A percentile compares a stretch with the other conserved stretches of the same genome.
Conservation (phyloP, 495 filamentous ascomycete genomes). For the Achaetomiella virescens region DNA sequence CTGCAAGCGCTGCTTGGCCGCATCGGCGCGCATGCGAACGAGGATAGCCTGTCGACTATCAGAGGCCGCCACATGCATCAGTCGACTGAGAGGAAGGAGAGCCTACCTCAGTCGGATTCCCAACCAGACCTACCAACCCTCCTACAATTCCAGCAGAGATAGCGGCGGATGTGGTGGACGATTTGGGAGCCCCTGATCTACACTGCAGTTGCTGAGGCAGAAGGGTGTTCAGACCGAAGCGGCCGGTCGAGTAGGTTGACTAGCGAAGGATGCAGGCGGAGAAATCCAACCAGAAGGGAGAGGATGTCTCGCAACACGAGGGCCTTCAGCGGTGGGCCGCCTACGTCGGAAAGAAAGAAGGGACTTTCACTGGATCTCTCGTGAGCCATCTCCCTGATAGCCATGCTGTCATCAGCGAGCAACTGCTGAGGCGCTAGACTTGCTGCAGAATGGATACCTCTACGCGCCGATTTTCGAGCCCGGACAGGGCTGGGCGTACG, state of each 20-base stretch:
- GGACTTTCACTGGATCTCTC: too few relatives aligned
- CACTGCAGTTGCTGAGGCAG: conserved; percentile 25
- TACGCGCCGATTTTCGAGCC: too few relatives aligned
- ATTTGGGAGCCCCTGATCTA: conserved; percentile 14
- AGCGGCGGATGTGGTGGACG: conserved; percentile 26
- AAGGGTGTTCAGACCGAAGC: conserved; percentile 33
- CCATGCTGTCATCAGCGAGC: too few relatives aligned
- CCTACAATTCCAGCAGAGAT: conserved; percentile 46
- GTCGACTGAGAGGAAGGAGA: not conserved
- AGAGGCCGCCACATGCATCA: not conserved
- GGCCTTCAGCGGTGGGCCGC: too few relatives aligned
- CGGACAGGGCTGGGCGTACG: too few relatives aligned
- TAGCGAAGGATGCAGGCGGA: conserved; percentile 37
- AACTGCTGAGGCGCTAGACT: too few relatives aligned
- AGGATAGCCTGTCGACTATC: conserved; percentile 40
- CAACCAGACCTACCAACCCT: conserved; percentile 68
- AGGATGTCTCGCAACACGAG: too few relatives aligned
- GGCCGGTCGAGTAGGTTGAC: conserved; percentile 36
- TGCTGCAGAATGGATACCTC: too few relatives aligned
- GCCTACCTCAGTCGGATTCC: conserved; percentile 65
- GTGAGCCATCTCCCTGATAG: too few relatives aligned
- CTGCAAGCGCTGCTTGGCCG: conserved; percentile 54
- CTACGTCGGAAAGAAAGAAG: too few relatives aligned
- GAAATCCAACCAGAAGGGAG: conserved; percentile 36
- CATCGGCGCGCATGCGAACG: conserved; percentile 74